A percentile compares a stretch with the other conserved stretches of the same genome.
These are phyloP conservation scores for Marchantia paleacea DNA, from an alignment of 225 moss, liverwort and hornwort genomes.

Conservation along the genomic window DNA sequence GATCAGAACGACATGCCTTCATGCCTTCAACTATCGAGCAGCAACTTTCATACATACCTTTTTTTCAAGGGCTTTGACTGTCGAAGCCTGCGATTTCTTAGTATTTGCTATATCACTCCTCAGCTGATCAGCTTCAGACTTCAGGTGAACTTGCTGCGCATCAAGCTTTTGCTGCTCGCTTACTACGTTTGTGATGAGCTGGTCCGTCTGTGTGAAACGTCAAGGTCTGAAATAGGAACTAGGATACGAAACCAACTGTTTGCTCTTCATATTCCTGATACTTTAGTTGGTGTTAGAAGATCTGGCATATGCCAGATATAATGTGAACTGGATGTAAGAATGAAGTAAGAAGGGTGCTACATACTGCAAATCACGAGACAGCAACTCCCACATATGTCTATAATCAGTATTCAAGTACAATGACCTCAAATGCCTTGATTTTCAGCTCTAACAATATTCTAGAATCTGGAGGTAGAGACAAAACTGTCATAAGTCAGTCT, in stretches of 20 bases:
- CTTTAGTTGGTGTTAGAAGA: no score
- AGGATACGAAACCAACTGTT: not conserved
- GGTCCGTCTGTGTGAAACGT: conserved; percentile 67
- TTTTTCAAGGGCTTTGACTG: conserved; percentile 64
- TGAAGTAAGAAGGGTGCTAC: no score
- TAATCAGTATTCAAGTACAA: no score
- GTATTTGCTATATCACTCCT: conserved; percentile 68
- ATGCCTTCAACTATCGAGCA: no score
- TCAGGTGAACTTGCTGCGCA: conserved; percentile 68
- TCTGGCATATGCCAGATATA: no score
- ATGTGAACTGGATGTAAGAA: no score
- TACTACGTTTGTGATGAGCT: conserved; percentile 56
- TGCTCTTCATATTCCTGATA: no score
- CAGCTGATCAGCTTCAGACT: conserved; percentile 82
- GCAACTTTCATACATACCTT: conserved; percentile 49
- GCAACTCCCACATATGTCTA: no score
- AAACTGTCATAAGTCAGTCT: not conserved
- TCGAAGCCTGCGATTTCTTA: conserved; percentile 56
- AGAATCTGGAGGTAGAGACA: not conserved
- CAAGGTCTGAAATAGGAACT: conserved; percentile 36
- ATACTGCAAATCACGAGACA: no score
- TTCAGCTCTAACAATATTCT: not conserved
- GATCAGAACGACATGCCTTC: no score
- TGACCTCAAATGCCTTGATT: no score
- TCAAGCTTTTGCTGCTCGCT: conserved; percentile 91